Evolutionary conservation across 352 stramenopile species (phyloP).

Genomic region (Globisporangium cederbergense): DNA sequence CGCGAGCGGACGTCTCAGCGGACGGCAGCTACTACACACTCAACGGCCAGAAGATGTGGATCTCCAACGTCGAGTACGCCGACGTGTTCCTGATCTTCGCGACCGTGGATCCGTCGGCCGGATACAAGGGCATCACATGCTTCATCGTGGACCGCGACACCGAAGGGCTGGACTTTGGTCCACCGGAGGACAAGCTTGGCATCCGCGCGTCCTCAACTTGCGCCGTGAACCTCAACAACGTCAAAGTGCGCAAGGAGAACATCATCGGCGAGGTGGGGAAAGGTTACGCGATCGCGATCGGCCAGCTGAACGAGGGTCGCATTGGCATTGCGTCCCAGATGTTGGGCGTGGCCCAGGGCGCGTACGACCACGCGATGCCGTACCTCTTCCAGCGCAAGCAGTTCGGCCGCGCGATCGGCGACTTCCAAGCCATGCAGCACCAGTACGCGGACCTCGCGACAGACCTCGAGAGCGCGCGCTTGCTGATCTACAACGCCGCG

Average conservation of each 20-base stretch:
- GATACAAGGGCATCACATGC: conserved; percentile 96
- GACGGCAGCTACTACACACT: conserved; percentile 92
- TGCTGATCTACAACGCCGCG: conserved; percentile 92
- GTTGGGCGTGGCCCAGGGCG: conserved; percentile 91
- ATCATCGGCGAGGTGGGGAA: conserved; percentile 88
- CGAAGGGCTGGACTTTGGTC: conserved; percentile 84
- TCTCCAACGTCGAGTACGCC: conserved; percentile 92
- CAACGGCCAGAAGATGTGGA: conserved; percentile 94
- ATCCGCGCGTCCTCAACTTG: conserved; percentile 92
- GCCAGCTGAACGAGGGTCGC: conserved; percentile 90
- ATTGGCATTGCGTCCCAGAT: conserved; percentile 96
- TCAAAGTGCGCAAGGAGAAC: conserved; percentile 84
- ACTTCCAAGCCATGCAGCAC: conserved; percentile 94
- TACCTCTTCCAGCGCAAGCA: conserved; percentile 92
- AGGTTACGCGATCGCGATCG: conserved; percentile 94
- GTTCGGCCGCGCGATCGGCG: conserved; percentile 89
- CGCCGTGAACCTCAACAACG: conserved; percentile 89
- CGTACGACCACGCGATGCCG: conserved; percentile 89
- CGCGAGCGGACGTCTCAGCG: conserved; percentile 70
- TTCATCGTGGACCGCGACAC: conserved; percentile 93
- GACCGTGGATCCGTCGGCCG: conserved; percentile 75
- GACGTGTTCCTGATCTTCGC: conserved; percentile 94
- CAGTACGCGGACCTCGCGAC: conserved; percentile 91
- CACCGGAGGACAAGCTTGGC: conserved; percentile 93
- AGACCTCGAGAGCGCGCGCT: conserved; percentile 85